Base-by-base conservation (phyloP, 495 filamentous ascomycete genomes). In the Neohortaea acidophila region DNA sequence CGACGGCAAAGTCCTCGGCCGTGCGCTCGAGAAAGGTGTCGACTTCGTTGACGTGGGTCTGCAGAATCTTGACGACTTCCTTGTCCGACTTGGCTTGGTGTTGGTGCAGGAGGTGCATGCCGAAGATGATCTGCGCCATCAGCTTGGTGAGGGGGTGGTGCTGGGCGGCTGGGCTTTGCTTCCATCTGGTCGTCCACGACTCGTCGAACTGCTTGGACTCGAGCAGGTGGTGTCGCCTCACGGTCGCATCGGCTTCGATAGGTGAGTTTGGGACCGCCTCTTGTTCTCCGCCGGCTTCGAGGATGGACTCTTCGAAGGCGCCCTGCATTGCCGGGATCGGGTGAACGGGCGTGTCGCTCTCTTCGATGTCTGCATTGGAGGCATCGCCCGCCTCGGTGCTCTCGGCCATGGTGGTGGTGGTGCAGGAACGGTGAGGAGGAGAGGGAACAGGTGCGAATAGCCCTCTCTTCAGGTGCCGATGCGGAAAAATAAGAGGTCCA, bases 61-160 rank as follows among this genome's bases (percentile, higher is more conserved):
- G 83, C 31, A 97, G 70, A 33, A 96, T 96, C 31, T 71, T 75
- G 47, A 94, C 73, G 12, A 94, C 87, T 44, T 85, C 75, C 13
- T 72, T 66, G 27, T 94, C 79, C 41, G 81, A 86, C 58, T 84
- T 94, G 13, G 89, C 87, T 45, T 91, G 70, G 33, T 73, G 72
- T 49, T 86, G 77, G 23, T 87, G 75, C 22, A 97, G 63, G 10
- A 97, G 68, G 59, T 94, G 81, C 21, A 96, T 73, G 20, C 91
- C 89, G 55, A 94, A 97, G 0, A 79, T 77, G 49, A 94, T 86
- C 53, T 97, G 89, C 6, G 89, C 77, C 51, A 86, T 70, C 36
- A 96, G 67, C 60, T 94, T 92, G 69, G 77, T 79, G 26, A 97
- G 64, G 41, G 86, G 81, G 59, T 97, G 89, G 50, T 81, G 75